phyloP scores from a whole-genome alignment of 2,329 filamentous ascomycete species.

The Daldinia sp. region DNA sequence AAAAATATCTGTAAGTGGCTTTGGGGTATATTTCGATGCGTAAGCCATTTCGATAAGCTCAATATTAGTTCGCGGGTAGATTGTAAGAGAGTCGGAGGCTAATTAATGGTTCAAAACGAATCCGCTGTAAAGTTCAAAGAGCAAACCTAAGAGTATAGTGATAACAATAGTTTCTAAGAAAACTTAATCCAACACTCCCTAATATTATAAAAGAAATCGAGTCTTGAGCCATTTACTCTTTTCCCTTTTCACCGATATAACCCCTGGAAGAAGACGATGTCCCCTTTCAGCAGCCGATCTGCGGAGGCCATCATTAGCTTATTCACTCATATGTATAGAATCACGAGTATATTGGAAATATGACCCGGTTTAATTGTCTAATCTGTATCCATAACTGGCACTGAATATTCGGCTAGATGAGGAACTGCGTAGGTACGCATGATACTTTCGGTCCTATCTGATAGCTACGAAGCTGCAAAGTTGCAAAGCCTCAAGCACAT shows the following conservation, averaged over 20 bases:
- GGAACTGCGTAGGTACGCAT: background rate
- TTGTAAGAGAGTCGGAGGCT: background rate
- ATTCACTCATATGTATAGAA: background rate
- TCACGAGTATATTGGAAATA: background rate
- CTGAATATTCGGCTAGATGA: background rate
- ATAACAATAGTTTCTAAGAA: background rate
- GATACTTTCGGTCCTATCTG: background rate
- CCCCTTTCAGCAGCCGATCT: background rate
- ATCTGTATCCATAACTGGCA: background rate
- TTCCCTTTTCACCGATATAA: background rate
- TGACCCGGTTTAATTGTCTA: background rate
- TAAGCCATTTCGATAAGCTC: slow-evolving; percentile 42
- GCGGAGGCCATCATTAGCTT: background rate
- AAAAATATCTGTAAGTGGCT: slow-evolving; percentile 70
- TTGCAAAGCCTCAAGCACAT: background rate
- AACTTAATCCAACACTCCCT: background rate
- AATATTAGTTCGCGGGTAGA: background rate
- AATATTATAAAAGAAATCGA: background rate
- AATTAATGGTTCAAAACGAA: background rate
- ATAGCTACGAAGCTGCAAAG: background rate
- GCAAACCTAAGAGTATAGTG: background rate
- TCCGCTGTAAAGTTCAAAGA: background rate
- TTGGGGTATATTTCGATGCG: slow-evolving; percentile 50
- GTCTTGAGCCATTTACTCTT: background rate
- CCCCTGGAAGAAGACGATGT: background rate